Percentiles rank a stretch among this genome's conserved stretches.
phyloP scores from a whole-genome alignment of 2,329 filamentous ascomycete species.

The Trichoderma sp. region DNA sequence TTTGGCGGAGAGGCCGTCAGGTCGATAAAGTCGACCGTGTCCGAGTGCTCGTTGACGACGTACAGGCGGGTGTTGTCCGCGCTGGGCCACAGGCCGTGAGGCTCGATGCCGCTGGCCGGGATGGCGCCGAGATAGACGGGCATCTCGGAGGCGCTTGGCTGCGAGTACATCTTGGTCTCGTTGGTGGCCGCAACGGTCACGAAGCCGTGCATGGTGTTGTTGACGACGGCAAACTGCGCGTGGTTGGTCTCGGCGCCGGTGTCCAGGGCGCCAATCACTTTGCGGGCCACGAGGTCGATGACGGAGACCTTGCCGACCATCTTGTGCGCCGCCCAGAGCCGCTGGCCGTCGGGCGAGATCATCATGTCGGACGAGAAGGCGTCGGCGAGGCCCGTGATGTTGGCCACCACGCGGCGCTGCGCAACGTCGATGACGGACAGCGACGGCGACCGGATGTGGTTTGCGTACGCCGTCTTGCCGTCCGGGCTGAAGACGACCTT shows the following conservation, averaged over 20 bases:
- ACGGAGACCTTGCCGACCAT: conserved; percentile 29
- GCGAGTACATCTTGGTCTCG: conserved; percentile 28
- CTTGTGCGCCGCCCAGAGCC: conserved; percentile 29
- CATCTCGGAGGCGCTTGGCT: conserved; percentile 7
- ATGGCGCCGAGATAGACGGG: conserved; percentile 28
- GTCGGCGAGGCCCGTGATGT: conserved; percentile 25
- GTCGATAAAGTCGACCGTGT: conserved; percentile 29
- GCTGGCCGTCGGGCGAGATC: conserved; percentile 28
- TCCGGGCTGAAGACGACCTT: conserved; percentile 31
- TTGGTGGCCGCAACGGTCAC: conserved; percentile 28
- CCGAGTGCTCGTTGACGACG: conserved; percentile 30
- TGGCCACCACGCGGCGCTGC: conserved; percentile 14
- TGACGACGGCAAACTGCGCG: conserved; percentile 27
- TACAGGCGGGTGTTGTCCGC: conserved; percentile 29
- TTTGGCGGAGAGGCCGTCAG: conserved; percentile 18
- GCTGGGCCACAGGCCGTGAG: conserved; percentile 30
- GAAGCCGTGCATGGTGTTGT: conserved; percentile 27
- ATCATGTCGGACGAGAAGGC: conserved; percentile 30
- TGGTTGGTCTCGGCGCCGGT: conserved; percentile 30
- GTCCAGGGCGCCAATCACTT: conserved; percentile 24
- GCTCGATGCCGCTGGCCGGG: conserved; percentile 24
- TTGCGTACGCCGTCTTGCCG: conserved; percentile 28
- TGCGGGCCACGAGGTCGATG: conserved; percentile 1
- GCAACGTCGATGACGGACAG: conserved; percentile 29
- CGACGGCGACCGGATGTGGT: conserved; percentile 29